Conservation (phyloP, 257 asterid genomes). For the Ophiorrhiza pumila region DNA sequence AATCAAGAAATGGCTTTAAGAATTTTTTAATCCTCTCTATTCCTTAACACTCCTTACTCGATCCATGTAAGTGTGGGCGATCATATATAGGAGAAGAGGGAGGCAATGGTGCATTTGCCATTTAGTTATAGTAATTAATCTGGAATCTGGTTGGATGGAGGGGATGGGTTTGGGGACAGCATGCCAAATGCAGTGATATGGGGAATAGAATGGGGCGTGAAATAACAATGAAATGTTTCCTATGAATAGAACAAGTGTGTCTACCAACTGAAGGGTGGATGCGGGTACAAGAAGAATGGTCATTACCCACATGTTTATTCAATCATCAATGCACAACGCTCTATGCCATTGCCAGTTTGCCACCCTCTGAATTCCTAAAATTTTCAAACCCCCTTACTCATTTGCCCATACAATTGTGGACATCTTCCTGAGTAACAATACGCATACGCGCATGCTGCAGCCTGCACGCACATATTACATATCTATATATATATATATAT, state of each 20-base stretch:
- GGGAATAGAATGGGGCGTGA: conserved; percentile 35
- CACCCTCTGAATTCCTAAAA: conserved; percentile 17
- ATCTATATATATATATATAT: too few relatives aligned
- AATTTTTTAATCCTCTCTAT: neutral
- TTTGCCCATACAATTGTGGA: conserved; percentile 24
- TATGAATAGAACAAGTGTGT: conserved; percentile 42
- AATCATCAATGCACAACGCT: conserved; percentile 43
- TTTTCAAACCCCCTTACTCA: conserved; percentile 15
- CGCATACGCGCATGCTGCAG: conserved; percentile 47
- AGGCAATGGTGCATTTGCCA: too few relatives aligned
- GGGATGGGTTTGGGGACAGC: conserved; percentile 41
- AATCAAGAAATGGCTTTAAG: conserved; percentile 3
- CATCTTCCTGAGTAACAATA: neutral
- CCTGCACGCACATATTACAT: too few relatives aligned
- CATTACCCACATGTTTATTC: conserved; percentile 34
- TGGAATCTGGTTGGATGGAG: conserved; percentile 1
- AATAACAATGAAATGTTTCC: conserved; percentile 54
- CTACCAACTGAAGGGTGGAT: conserved; percentile 33
- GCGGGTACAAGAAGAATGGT: conserved; percentile 36
- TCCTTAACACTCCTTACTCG: neutral
- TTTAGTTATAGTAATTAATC: too few relatives aligned
- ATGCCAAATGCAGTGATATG: conserved; percentile 45
- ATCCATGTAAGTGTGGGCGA: too few relatives aligned
- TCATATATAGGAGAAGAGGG: too few relatives aligned
- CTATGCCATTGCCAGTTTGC: conserved; percentile 28